Percentiles rank a stretch among this genome's conserved stretches.
These are phyloP conservation scores for Pugionium dolabratum DNA, from an alignment of 345 rosid genomes.

Conservation along the genomic window DNA sequence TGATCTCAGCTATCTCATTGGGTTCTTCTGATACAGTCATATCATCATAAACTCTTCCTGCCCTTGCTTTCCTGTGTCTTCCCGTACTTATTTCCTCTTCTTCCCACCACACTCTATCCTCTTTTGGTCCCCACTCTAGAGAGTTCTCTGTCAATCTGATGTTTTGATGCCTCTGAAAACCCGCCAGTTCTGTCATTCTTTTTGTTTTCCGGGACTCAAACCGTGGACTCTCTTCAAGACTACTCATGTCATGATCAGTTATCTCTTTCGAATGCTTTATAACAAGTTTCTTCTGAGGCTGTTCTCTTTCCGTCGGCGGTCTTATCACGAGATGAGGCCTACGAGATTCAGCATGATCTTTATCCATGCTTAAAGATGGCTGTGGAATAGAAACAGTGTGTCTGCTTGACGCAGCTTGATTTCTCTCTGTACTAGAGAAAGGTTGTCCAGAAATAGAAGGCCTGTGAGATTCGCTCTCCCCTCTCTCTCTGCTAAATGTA, in stretches of 20 bases:
- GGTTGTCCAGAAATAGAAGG: slow-evolving; percentile 66
- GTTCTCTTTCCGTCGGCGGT: slow-evolving; percentile 79
- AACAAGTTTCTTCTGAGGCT: slow-evolving; percentile 69
- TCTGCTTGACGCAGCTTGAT: slow-evolving; percentile 56
- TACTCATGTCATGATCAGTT: slow-evolving; percentile 63
- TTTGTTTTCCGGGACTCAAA: slow-evolving; percentile 72
- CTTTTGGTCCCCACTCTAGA: slow-evolving; percentile 56
- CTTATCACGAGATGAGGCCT: slow-evolving; percentile 78
- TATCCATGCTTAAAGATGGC: slow-evolving; percentile 54
- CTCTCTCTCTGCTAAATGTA: slow-evolving; percentile 58
- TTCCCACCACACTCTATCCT: slow-evolving; percentile 75
- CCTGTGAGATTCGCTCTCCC: slow-evolving; percentile 57
- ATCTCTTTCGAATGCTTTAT: slow-evolving; percentile 75
- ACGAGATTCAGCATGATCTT: slow-evolving; percentile 61
- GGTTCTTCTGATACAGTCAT: slow-evolving; percentile 52
- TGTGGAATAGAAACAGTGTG: slow-evolving; percentile 61
- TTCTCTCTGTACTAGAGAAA: slow-evolving; percentile 52
- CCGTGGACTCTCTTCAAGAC: slow-evolving; percentile 71
- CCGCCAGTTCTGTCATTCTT: slow-evolving; percentile 76
- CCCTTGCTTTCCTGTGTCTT: slow-evolving; percentile 54
- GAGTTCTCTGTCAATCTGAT: slow-evolving; percentile 47
- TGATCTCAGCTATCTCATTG: slow-evolving; percentile 64
- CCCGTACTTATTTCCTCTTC: slow-evolving; percentile 75
- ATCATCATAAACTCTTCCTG: slow-evolving; percentile 47
- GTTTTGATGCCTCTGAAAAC: slow-evolving; percentile 59